Base-by-base conservation (phyloP, 169 alveolate species). In the Eimeria mitis region DNA sequence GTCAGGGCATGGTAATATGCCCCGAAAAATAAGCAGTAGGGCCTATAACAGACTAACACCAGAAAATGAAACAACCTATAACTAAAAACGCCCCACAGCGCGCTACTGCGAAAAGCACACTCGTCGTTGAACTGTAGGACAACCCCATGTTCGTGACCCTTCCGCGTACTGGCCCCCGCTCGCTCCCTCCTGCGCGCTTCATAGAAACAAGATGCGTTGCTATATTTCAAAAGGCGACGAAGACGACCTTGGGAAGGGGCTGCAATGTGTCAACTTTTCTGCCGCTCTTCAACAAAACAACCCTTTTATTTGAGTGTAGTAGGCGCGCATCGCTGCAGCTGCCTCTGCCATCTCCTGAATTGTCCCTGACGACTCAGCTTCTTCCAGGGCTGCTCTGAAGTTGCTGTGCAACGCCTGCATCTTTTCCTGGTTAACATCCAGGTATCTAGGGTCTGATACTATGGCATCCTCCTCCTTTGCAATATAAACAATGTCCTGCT, bases 271-370 rank as follows among this genome's bases (percentile, higher is more conserved):
- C 78, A 68, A n/a, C 28, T 21, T 1, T 73, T 21, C 31, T 56
- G 56, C 83, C 83, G 83, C 52, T 16, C 56, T 40, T 73, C 83
- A 40, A n/a, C 23, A 73, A 16, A 73, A 19, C 21, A 73, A 23
- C 54, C 13, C 83, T 73, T 73, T 56, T 14, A 73, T 73, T 73
- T 40, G 56, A 21, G 14, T 6, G 54, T 73, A 13, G 83, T 40
- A 73, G 83, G 31, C 40, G 83, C 83, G 83, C 83, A 73, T 73
- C 56, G 83, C 83, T 37, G 40, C 34, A 73, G 83, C 83, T 73
- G 83, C 83, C 31, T 9, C 52, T 40, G 83, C 16, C 83, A 73
- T 73, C 52, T 73, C 83, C 56, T 40, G 34, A 16, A 73, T 31
- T 40, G 83, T 40, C 83, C 54, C 54, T 73, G 83, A 28, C 23